Evolutionary conservation across 2,329 filamentous ascomycete species (phyloP).

Genomic region (Alternaria brassicae): DNA sequence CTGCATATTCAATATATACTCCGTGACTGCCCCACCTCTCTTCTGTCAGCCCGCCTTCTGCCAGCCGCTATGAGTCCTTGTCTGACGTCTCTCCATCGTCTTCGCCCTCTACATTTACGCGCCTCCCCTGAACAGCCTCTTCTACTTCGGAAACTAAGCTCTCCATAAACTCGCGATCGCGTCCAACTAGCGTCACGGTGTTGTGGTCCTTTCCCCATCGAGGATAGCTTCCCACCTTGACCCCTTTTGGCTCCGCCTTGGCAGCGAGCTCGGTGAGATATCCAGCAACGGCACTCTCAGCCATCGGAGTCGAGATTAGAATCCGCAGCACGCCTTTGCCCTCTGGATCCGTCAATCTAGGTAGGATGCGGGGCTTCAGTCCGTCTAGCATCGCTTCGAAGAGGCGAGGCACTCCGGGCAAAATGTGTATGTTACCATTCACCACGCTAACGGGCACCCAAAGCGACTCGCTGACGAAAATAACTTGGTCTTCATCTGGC

Average conservation of each 20-base stretch:
- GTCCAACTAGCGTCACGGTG: conserved; percentile 85
- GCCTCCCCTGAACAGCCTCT: conserved; percentile 74
- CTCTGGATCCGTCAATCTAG: conserved; percentile 78
- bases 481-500: conserved; percentile 71
- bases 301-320: conserved; percentile 83
- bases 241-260: conserved; percentile 73
- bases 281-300: conserved; percentile 83
- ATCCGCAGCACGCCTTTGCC: conserved; percentile 81
- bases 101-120: conserved; percentile 72
- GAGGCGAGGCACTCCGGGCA: conserved; percentile 86
- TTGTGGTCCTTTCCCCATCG: conserved; percentile 88
- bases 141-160: conserved; percentile 79
- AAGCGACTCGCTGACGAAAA: conserved; percentile 80
- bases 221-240: conserved; percentile 96
- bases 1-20: conserved; percentile 5
- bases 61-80: conserved; percentile 43
- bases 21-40: conserved; percentile 3
- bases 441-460: conserved; percentile 93
- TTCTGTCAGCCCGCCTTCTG: conserved; percentile 28
- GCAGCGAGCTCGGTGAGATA: conserved; percentile 82
- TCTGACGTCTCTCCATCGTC: conserved; percentile 53
- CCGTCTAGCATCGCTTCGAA: conserved; percentile 82
- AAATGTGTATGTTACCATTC: conserved; percentile 91
- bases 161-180: conserved; percentile 79
- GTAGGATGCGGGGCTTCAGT: conserved; percentile 72